Percentiles rank a stretch among this genome's conserved stretches.
These are phyloP conservation scores for Phytophthora uliginosa DNA, from an alignment of 352 stramenopile species.

Conservation along the genomic window DNA sequence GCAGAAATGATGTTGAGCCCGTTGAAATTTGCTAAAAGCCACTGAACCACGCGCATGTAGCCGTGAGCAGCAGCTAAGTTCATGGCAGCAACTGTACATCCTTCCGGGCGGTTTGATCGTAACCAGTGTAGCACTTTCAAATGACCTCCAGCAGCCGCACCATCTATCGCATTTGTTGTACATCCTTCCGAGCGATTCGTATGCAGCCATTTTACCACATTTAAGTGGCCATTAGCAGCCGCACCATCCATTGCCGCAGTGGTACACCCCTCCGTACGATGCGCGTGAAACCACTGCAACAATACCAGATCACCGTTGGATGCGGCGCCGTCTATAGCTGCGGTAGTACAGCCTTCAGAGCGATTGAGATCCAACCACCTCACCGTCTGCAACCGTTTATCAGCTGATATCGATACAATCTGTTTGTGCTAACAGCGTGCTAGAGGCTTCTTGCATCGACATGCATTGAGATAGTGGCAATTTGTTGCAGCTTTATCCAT, in stretches of 20 bases:
- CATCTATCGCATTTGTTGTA: too few relatives aligned
- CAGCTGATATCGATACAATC: neutral
- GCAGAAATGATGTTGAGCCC: too few relatives aligned
- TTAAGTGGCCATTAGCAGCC: neutral
- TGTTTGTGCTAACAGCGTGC: neutral
- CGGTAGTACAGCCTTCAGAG: constrained; percentile 8
- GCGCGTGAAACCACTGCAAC: constrained; percentile 5
- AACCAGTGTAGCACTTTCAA: too few relatives aligned
- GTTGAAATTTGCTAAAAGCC: too few relatives aligned
- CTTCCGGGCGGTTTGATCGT: too few relatives aligned
- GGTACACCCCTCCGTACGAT: neutral
- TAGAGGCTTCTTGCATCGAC: neutral
- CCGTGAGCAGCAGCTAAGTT: too few relatives aligned
- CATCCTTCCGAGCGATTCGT: too few relatives aligned
- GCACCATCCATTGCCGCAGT: constrained; percentile 6
- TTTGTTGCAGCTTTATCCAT: neutral
- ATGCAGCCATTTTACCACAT: too few relatives aligned
- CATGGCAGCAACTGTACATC: too few relatives aligned
- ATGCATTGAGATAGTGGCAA: neutral
- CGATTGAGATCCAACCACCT: constrained; percentile 8
- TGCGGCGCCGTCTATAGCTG: constrained; percentile 15
- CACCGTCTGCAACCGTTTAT: neutral
- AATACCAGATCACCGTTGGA: constrained; percentile 5
- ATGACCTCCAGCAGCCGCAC: too few relatives aligned
- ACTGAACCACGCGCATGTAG: too few relatives aligned